phyloP scores from a whole-genome alignment of 176 grass and related monocot genomes.

The Carex scoparia region DNA sequence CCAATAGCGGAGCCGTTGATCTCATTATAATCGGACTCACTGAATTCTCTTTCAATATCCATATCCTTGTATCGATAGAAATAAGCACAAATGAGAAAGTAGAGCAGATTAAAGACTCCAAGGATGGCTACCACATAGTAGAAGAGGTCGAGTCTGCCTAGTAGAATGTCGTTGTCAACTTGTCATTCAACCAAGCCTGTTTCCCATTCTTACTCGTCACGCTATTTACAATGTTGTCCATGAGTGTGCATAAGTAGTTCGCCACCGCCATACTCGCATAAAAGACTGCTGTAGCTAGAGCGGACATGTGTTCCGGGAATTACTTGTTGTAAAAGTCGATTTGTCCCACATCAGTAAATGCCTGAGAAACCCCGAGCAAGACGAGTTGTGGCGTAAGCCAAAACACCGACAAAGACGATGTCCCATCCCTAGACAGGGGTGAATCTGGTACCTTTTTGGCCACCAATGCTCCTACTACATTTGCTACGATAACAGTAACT shows the following conservation, averaged over 20 bases:
- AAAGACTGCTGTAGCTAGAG: constrained; percentile 56
- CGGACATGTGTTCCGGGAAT: constrained; percentile 75
- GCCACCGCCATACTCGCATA: constrained; percentile 39
- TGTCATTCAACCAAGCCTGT: constrained; percentile 52
- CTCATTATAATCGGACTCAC: background rate
- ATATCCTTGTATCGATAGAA: constrained; percentile 64
- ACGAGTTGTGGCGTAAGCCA: constrained; percentile 71
- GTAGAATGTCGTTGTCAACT: constrained; percentile 43
- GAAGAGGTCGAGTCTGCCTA: constrained; percentile 60
- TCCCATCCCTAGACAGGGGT: constrained; percentile 50
- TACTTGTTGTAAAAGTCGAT: constrained; percentile 84
- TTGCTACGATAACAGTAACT: constrained; percentile 41
- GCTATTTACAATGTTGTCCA: constrained; percentile 41
- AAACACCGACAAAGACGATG: constrained; percentile 47
- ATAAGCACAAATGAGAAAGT: constrained; percentile 58
- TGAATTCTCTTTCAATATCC: background rate
- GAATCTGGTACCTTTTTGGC: constrained; percentile 54
- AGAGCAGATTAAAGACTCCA: constrained; percentile 50
- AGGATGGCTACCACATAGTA: constrained; percentile 49
- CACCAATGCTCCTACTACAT: constrained; percentile 63
- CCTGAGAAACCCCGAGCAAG: constrained; percentile 60
- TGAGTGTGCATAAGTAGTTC: constrained; percentile 56
- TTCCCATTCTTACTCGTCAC: constrained; percentile 35
- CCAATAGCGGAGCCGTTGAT: background rate
- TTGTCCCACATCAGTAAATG: constrained; percentile 64